A percentile compares a stretch with the other conserved stretches of the same genome.
These are phyloP conservation scores for Botryotinia calthae DNA, from an alignment of 2,329 filamentous ascomycete species.

Conservation along the genomic window DNA sequence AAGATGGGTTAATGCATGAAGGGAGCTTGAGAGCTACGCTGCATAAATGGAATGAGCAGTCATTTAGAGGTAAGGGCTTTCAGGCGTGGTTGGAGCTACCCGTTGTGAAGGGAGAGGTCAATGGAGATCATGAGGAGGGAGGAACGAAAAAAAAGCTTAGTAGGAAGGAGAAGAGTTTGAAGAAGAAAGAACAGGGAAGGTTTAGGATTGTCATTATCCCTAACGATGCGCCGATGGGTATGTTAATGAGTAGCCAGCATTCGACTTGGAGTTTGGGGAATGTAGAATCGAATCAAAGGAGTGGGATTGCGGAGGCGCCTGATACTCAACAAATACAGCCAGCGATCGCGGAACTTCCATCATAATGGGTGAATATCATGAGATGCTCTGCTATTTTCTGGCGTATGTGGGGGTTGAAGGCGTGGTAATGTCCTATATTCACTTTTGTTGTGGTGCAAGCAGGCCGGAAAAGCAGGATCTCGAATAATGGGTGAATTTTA, in stretches of 20 bases:
- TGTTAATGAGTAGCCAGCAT: background rate
- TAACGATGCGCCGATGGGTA: background rate
- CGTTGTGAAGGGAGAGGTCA: constrained; percentile 20
- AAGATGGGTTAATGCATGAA: constrained; percentile 27
- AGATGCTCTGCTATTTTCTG: background rate
- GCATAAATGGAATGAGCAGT: constrained; percentile 28
- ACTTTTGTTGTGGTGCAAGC: background rate
- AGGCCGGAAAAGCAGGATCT: background rate
- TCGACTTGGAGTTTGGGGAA: background rate
- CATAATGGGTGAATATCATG: background rate
- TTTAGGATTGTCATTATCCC: constrained; percentile 27
- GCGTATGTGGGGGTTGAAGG: background rate
- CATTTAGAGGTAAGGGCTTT: constrained; percentile 27
- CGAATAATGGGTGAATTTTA: background rate
- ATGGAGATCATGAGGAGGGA: constrained; percentile 2
- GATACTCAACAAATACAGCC: background rate
- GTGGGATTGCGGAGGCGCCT: constrained; percentile 6
- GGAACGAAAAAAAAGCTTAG: background rate
- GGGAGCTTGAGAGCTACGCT: constrained; percentile 28
- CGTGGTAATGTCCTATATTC: background rate
- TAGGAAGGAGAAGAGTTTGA: constrained; percentile 14
- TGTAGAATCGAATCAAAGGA: background rate
- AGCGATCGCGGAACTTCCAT: background rate
- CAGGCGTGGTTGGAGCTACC: constrained; percentile 33
- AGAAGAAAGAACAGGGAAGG: constrained; percentile 17